These are phyloP conservation scores for Alternaria triticimaculans DNA, from an alignment of 2,329 filamentous ascomycete species.

Conservation along the genomic window DNA sequence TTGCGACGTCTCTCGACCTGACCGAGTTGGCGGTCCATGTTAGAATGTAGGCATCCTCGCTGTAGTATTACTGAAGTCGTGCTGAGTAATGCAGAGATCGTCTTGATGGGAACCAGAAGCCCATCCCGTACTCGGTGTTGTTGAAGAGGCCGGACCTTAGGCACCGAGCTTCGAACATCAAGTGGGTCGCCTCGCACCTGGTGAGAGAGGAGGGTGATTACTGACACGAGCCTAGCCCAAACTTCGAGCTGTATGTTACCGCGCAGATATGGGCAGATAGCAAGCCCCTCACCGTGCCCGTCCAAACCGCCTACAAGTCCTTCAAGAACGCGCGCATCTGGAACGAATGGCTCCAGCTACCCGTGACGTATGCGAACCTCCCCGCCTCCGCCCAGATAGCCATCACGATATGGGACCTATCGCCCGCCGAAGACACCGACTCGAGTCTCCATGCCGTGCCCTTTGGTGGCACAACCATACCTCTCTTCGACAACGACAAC, in stretches of 20 bases:
- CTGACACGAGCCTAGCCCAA: slow-evolving; percentile 59
- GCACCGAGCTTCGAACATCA: slow-evolving; percentile 85
- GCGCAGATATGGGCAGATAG: slow-evolving; percentile 95
- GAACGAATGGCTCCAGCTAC: slow-evolving; percentile 96
- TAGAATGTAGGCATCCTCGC: slow-evolving; percentile 61
- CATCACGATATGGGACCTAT: slow-evolving; percentile 94
- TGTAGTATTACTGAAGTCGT: neutral
- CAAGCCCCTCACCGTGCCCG: slow-evolving; percentile 88
- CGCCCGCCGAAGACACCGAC: slow-evolving; percentile 74
- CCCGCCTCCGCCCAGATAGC: slow-evolving; percentile 84
- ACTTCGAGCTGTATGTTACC: slow-evolving; percentile 91
- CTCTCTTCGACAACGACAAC: slow-evolving; percentile 91
- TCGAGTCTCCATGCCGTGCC: slow-evolving; percentile 81
- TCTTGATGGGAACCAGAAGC: slow-evolving; percentile 78
- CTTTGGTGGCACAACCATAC: slow-evolving; percentile 91
- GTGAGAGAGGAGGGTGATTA: neutral
- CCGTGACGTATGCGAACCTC: slow-evolving; percentile 81
- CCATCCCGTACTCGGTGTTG: slow-evolving; percentile 77
- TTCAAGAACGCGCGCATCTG: slow-evolving; percentile 79
- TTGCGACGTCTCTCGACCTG: slow-evolving; percentile 86
- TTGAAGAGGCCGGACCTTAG: slow-evolving; percentile 79
- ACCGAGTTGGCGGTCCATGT: slow-evolving; percentile 69
- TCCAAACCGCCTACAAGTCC: slow-evolving; percentile 90
- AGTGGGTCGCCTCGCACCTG: slow-evolving; percentile 52
- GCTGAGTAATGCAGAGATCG: slow-evolving; percentile 63